phyloP scores from a whole-genome alignment of 345 rosid species.

The Bretschneidera sinensis region DNA sequence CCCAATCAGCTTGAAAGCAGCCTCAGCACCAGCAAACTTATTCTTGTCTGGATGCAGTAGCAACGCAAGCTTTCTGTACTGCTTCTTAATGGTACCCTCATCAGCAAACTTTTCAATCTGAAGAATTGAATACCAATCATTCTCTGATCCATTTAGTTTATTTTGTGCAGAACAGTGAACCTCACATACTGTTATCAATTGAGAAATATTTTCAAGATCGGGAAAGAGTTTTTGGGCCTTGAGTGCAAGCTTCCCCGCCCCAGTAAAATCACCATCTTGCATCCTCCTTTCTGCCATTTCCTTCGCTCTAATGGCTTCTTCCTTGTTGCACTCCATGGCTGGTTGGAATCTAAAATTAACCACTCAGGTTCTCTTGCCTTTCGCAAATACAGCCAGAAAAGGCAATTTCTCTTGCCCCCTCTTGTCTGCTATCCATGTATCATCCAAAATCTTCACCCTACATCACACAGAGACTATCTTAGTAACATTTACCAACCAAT shows the following conservation, averaged over 20 bases:
- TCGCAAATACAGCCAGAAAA: not conserved
- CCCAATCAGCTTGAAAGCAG: constrained; percentile 85
- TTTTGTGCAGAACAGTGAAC: constrained; percentile 61
- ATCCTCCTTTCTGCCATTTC: constrained; percentile 57
- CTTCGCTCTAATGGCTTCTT: constrained; percentile 75
- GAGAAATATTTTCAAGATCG: constrained; percentile 57
- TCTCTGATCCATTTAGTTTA: constrained; percentile 47
- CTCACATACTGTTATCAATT: constrained; percentile 64
- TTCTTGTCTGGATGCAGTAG: constrained; percentile 93
- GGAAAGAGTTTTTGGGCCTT: constrained; percentile 69
- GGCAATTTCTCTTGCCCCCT: not conserved
- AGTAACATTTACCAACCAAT: not conserved
- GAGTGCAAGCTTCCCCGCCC: constrained; percentile 46
- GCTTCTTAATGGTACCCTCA: constrained; percentile 65
- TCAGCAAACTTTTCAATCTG: constrained; percentile 51
- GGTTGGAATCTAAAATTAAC: not conserved
- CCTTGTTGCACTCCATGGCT: constrained; percentile 82
- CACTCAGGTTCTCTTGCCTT: not conserved
- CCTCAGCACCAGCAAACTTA: constrained; percentile 77
- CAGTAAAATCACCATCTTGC: constrained; percentile 50
- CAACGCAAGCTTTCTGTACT: constrained; percentile 74
- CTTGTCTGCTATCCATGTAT: not conserved
- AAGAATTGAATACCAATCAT: constrained; percentile 86
- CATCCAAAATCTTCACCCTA: not conserved
- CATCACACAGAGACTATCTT: not conserved